Evolutionary conservation across 75 land plant species (phyloP).

Genomic region (Sequoiadendron giganteum): DNA sequence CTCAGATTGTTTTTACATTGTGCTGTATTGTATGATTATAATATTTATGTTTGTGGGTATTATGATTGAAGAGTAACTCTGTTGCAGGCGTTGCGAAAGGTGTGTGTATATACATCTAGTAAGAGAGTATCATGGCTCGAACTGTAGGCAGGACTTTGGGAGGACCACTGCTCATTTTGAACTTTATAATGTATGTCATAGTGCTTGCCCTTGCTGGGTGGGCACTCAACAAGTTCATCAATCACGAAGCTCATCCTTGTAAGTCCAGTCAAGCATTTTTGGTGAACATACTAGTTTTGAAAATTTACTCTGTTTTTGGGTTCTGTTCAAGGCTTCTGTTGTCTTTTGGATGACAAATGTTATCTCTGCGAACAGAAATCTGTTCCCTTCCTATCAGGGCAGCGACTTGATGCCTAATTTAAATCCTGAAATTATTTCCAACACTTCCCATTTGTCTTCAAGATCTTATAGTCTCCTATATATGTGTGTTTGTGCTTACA

Average conservation of each 20-base stretch:
- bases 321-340: too few species aligned
- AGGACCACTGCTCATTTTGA: slow-evolving; percentile 61
- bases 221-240: slow-evolving; percentile 60
- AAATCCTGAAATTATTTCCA: too few species aligned
- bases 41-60: not conserved
- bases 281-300: too few species aligned
- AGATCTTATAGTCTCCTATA: too few species aligned
- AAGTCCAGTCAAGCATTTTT: not conserved
- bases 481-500: not conserved
- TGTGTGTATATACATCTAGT: not conserved
- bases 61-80: not conserved
- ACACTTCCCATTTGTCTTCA: too few species aligned
- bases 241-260: slow-evolving; percentile 53
- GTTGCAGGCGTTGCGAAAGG: not conserved
- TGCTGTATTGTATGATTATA: not conserved
- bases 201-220: slow-evolving; percentile 66
- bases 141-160: slow-evolving; percentile 50
- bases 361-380: too few species aligned
- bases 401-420: too few species aligned
- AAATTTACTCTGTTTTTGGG: too few species aligned
- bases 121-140: slow-evolving; percentile 12
- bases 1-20: too few species aligned
- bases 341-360: too few species aligned
- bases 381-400: too few species aligned
- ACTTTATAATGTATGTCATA: slow-evolving; percentile 55